Base-by-base conservation (phyloP, 257 asterid species). In the Misopates orontium region DNA sequence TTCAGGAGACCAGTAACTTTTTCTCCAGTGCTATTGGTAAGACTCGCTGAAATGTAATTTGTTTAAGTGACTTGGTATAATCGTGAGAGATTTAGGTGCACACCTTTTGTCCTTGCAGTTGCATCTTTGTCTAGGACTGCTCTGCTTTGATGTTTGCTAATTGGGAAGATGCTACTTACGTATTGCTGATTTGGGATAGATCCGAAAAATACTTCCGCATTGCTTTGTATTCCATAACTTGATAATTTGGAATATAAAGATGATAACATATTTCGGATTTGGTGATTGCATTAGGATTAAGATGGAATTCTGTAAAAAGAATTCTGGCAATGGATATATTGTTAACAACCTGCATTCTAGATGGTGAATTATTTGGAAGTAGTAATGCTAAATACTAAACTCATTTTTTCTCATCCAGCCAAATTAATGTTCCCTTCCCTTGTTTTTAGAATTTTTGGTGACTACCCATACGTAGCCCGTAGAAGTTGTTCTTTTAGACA, bases 381-480 rank as follows among this genome's bases (percentile, higher is more conserved):
- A 19, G 6, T 50, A 50, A 22, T 24, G 17, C 39, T 10, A 41
- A 55, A 23, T 55, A 19, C 11, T 11, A 47, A 28, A 17, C 11
- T 64, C 49, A 64, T 32, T 5, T n/a, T 32, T 25, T 31, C 45
- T 62, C 11, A 20, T 45, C 67, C 67, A 21, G 23, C 60, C 16
- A 48, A 19, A 8, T 36, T 31, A 15, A 25, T 48, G 13, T 41
- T 14, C 25, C 7, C 36, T 28, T 45, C 47, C 48, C 15, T 23
- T 31, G 20, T 64, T 31, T 50, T 18, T 49, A 51, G 17, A 50
- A 20, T 8, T 20, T 32, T 36, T 44, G 28, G 45, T 49, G 10
- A 56, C 9, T 49, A n/a, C 18, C 12, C 54, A 6, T 41, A 19
- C 4, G 22, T 32, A 21, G 55, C 44, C 12, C 14, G 5, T 8